A percentile compares a stretch with the other conserved stretches of the same genome.
phyloP scores from a whole-genome alignment of 2,329 filamentous ascomycete species.

The Talaromyces sp. region DNA sequence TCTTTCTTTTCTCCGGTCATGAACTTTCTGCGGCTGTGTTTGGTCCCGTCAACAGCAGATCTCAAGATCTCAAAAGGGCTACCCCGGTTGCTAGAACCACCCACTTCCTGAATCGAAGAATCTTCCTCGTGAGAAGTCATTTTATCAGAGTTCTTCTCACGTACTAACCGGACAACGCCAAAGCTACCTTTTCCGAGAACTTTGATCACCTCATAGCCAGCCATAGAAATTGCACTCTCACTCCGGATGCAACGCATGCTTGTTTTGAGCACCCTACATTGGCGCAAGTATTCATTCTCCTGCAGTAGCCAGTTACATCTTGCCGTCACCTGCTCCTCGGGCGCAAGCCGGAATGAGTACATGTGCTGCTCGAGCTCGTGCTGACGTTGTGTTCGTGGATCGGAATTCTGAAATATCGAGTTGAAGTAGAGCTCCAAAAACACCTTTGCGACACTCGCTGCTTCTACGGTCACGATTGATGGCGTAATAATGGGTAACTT shows the following conservation, averaged over 20 bases:
- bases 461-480: conserved; percentile 68
- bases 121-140: conserved; percentile 15
- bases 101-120: background rate
- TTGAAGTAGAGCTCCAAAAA: conserved; percentile 86
- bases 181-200: conserved; percentile 92
- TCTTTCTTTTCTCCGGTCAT: conserved; percentile 50
- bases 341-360: conserved; percentile 56
- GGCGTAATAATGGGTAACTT: conserved; percentile 20
- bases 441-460: conserved; percentile 77
- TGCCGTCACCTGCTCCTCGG: conserved; percentile 58
- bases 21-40: conserved; percentile 30
- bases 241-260: conserved; percentile 51
- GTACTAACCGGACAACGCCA: conserved; percentile 82
- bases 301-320: conserved; percentile 64
- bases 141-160: conserved; percentile 52
- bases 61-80: conserved; percentile 13
- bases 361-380: conserved; percentile 67
- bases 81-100: background rate
- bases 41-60: conserved; percentile 23
- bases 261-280: conserved; percentile 70
- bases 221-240: conserved; percentile 56
- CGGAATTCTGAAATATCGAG: conserved; percentile 60
- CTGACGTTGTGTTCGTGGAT: conserved; percentile 63
- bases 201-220: conserved; percentile 78
- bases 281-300: conserved; percentile 75